Percentiles rank a stretch among this genome's conserved stretches.
These are phyloP conservation scores for Cladophialophora exuberans DNA, from an alignment of 2,329 filamentous ascomycete species.

Conservation along the genomic window DNA sequence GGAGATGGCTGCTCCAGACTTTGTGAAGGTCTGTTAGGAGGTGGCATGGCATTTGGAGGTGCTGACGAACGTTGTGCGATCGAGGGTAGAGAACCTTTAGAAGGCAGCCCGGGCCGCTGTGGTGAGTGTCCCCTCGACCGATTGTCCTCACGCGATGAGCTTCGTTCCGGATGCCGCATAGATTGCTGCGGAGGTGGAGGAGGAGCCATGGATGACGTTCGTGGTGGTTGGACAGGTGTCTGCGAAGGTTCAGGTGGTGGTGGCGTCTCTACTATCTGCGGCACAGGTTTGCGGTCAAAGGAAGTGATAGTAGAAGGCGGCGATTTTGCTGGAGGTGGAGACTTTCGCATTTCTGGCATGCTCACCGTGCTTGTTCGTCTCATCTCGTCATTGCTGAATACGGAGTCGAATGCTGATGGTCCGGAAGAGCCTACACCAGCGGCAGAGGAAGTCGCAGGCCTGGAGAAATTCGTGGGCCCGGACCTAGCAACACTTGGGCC, in stretches of 20 bases:
- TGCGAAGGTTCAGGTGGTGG: constrained; percentile 28
- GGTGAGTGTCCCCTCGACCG: constrained; percentile 42
- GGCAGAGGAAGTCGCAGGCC: constrained; percentile 27
- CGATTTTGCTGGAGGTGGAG: constrained; percentile 60
- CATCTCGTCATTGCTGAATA: constrained; percentile 35
- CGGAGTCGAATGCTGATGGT: constrained; percentile 37
- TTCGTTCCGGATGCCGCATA: constrained; percentile 52
- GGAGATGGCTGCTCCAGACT: constrained; percentile 71
- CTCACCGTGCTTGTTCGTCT: constrained; percentile 40
- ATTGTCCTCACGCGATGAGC: constrained; percentile 50
- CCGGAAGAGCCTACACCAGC: constrained; percentile 8
- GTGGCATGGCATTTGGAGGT: constrained; percentile 38
- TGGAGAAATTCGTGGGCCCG: constrained; percentile 33
- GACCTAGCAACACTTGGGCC: constrained; percentile 30
- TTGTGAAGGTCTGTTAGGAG: constrained; percentile 45
- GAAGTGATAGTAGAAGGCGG: constrained; percentile 60
- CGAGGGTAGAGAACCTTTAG: constrained; percentile 24
- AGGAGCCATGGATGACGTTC: constrained; percentile 31
- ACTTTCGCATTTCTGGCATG: constrained; percentile 47
- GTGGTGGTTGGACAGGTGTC: constrained; percentile 15
- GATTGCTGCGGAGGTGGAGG: constrained; percentile 38
- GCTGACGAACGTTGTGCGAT: constrained; percentile 25
- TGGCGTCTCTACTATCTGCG: constrained; percentile 53
- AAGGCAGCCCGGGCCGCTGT: constrained; percentile 47
- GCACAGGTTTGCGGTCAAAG: constrained; percentile 52